A percentile compares a stretch with the other conserved stretches of the same genome.
phyloP scores from a whole-genome alignment of 805 yeast species.

The Saturnispora hagleri region DNA sequence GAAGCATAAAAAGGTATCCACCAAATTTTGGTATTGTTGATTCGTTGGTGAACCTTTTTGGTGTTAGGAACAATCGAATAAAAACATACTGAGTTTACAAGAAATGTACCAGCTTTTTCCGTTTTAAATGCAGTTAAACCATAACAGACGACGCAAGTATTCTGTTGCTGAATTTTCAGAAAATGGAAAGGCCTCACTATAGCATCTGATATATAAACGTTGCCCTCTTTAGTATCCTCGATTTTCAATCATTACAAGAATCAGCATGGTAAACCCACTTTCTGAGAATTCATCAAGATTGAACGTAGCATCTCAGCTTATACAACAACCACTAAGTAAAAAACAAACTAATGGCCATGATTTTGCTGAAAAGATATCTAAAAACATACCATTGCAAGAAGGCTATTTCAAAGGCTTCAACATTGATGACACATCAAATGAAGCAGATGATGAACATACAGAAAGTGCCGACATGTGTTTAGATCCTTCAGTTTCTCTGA shows the following conservation, averaged over 20 bases:
- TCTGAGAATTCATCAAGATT: neutral
- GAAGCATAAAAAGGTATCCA: no score
- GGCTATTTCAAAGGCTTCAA: neutral
- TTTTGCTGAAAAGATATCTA: neutral
- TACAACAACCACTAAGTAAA: neutral
- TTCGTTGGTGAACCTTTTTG: no score
- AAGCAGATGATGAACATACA: slow-evolving; percentile 8
- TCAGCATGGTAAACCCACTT: neutral
- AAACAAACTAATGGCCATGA: neutral
- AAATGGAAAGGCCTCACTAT: no score
- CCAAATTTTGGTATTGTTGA: no score
- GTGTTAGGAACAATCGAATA: no score
- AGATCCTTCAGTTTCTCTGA: neutral
- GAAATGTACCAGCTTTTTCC: no score
- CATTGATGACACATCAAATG: neutral
- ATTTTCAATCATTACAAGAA: neutral
- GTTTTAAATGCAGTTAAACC: no score
- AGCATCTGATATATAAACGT: neutral
- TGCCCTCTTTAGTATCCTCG: neutral
- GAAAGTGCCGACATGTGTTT: neutral
- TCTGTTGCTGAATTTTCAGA: no score
- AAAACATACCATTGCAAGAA: neutral
- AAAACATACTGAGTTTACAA: no score
- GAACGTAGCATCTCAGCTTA: neutral
- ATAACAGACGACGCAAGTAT: no score